Percentiles rank a stretch among this genome's conserved stretches.
Conservation (phyloP, 495 filamentous ascomycete species). For the Oleoguttula mirabilis region DNA sequence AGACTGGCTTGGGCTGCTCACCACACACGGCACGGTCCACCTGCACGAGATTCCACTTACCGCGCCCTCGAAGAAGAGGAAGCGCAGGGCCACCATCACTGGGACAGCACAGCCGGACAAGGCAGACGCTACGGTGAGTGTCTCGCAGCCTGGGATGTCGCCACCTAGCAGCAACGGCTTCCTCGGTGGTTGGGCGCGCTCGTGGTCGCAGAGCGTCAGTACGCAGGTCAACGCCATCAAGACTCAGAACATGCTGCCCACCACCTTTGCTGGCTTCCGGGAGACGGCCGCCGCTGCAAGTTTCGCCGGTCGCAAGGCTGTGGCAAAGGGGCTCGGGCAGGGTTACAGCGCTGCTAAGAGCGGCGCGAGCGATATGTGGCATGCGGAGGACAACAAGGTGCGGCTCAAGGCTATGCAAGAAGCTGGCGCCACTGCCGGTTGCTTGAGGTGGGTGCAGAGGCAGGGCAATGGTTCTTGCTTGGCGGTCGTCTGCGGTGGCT, state of each 20-base stretch:
- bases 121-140: constrained; percentile 10
- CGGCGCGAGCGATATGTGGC: constrained; percentile 65
- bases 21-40: constrained; percentile 86
- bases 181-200: constrained; percentile 1
- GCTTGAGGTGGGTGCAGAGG: constrained; percentile 12
- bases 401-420: constrained; percentile 37
- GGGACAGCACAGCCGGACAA: constrained; percentile 5
- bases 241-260: constrained; percentile 36
- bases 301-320: constrained; percentile 59
- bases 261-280: constrained; percentile 25
- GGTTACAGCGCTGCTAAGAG: constrained; percentile 71
- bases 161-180: constrained; percentile 10
- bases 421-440: neutral
- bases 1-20: constrained; percentile 72
- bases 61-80: constrained; percentile 24
- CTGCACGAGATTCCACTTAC: constrained; percentile 72
- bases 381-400: constrained; percentile 73
- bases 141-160: constrained; percentile 8
- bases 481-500: constrained; percentile 7
- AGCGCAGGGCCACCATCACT: constrained; percentile 5
- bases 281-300: constrained; percentile 49
- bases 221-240: constrained; percentile 15
- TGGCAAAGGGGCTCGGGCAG: constrained; percentile 71
- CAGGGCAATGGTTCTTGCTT: constrained; percentile 1
- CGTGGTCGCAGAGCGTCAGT: neutral